phyloP scores from a whole-genome alignment of 768 basidiomycete genomes.

The Naganishia vishniacii region DNA sequence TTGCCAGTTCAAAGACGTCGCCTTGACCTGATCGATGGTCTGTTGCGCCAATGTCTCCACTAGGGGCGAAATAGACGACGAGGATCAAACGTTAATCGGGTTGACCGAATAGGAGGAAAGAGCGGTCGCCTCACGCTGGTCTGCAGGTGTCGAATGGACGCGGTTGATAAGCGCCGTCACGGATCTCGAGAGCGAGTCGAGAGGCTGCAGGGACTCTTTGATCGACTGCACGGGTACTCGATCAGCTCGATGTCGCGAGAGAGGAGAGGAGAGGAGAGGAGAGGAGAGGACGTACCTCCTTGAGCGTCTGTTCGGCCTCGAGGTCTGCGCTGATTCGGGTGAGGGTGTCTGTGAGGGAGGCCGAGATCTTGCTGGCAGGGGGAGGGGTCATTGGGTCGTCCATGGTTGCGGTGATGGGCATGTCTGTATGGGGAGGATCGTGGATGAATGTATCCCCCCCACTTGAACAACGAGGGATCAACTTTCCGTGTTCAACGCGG shows the following conservation, averaged over 20 bases:
- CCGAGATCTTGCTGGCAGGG: background rate
- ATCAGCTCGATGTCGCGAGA: background rate
- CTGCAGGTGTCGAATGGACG: conserved; percentile 24
- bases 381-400: conserved; percentile 7
- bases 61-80: too few species aligned
- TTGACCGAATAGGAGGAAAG: too few species aligned
- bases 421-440: background rate
- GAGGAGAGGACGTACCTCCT: conserved; percentile 20
- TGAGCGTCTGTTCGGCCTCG: conserved; percentile 25
- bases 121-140: conserved; percentile 18
- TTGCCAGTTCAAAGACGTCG: background rate
- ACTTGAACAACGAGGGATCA: too few species aligned
- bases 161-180: conserved; percentile 28
- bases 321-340: conserved; percentile 25
- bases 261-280: too few species aligned
- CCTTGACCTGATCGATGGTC: conserved; percentile 21
- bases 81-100: too few species aligned
- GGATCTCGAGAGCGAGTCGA: conserved; percentile 22
- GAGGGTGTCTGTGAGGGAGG: conserved; percentile 19
- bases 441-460: too few species aligned
- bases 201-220: conserved; percentile 25
- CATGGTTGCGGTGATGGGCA: background rate
- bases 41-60: conserved; percentile 22
- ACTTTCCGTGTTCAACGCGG: too few species aligned
- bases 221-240: conserved; percentile 12